Base-by-base conservation (phyloP, 2,329 filamentous ascomycete species). In the Cylindrodendrum hubeiense region DNA sequence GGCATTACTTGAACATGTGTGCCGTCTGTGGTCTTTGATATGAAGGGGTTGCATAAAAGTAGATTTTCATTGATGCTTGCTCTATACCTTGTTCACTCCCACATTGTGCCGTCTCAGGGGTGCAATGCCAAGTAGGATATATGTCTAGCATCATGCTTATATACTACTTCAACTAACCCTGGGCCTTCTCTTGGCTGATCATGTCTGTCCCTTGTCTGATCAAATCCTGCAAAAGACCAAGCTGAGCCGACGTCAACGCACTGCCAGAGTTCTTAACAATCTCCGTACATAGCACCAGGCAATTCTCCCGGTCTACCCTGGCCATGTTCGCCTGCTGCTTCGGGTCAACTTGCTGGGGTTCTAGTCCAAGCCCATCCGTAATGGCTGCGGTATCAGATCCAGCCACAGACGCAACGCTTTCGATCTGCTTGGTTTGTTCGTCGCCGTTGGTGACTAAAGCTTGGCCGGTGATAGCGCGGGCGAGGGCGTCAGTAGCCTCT, bases 231-330 rank as follows among this genome's bases (percentile, higher is more conserved):
- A 90, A 81, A n/a, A 81, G 73, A 15, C 70, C 75, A 49, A 76
- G 75, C 28, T 80, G 79, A 64, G 78, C 74, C 2, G 80, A 68
- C 1, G 82, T 75, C 68, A 89, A 71, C 7, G 80, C 78, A 1
- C 78, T 75, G 0, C 80, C 78, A 19, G 80, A 79, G 47, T 80
- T 81, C 71, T 82, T 83, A 43, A 89, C 70, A 57, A 91, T 71
- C 75, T 90, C 85, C 2, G 83, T 83, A 4, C 89, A 82, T 61
- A 91, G 75, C 1, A 91, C 86, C 22, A 91, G 77, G 0, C 83
- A 87, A 66, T 91, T 91, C 75, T 90, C 88, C 9, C 87, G 82
- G 70, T 91, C 88, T 6, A 87, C 80, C 64, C 81, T 82, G 1
- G 79, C 78, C 79, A 86, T 85, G 46, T 80, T 80, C 1, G 81